Evolutionary conservation across 106 monocot species (phyloP).

Genomic region (Cymbidium sinense): DNA sequence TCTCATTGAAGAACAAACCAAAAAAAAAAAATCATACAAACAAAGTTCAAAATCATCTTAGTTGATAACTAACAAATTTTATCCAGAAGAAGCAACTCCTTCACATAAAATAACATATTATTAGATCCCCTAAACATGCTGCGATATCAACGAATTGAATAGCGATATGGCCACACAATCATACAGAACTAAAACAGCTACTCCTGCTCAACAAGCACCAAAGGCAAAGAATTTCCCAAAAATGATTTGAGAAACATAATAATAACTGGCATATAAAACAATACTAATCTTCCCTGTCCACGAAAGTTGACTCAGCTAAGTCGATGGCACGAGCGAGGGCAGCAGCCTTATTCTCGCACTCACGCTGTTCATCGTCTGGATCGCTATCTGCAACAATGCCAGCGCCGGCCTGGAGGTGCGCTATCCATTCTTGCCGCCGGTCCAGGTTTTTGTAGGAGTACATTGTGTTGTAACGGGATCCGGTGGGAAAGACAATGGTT

Average conservation of each 20-base stretch:
- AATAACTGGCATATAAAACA: background rate
- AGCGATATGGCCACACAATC: background rate
- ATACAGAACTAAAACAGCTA: background rate
- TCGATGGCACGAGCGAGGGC: constrained; percentile 64
- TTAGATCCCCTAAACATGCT: no score
- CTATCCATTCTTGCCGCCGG: constrained; percentile 8
- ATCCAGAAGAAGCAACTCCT: no score
- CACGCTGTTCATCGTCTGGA: constrained; percentile 63
- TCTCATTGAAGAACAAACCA: no score
- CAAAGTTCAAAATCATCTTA: background rate
- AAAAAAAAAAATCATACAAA: background rate
- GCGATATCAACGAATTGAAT: background rate
- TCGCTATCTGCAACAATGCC: constrained; percentile 74
- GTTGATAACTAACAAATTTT: no score
- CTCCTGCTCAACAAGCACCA: background rate
- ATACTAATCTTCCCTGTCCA: constrained; percentile 8
- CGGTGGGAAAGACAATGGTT: constrained; percentile 14
- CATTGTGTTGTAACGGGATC: constrained; percentile 2
- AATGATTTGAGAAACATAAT: background rate
- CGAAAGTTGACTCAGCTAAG: constrained; percentile 55
- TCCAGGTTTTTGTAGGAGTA: constrained; percentile 12
- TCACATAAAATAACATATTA: no score
- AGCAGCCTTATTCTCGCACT: constrained; percentile 70
- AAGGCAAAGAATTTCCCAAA: background rate
- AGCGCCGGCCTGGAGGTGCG: constrained; percentile 55